Conservation (phyloP, 371 early-diverging fungal genomes). For the Actinomortierella ambigua region DNA sequence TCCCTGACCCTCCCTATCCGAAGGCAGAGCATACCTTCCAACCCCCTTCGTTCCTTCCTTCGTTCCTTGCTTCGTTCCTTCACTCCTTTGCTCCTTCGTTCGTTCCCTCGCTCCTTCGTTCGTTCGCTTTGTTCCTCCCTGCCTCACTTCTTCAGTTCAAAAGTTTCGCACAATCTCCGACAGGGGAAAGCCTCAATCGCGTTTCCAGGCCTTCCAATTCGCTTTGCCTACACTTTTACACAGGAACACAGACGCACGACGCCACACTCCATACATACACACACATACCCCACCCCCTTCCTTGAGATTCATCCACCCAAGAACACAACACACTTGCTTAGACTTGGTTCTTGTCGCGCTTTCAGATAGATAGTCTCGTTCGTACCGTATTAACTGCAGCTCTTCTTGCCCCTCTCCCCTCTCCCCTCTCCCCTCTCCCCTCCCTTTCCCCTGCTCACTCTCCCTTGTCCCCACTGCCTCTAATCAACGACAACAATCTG, state of each 20-base stretch:
- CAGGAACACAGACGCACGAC: too few species aligned
- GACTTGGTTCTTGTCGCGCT: too few species aligned
- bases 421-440: not conserved
- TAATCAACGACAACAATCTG: not conserved
- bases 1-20: too few species aligned
- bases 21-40: too few species aligned
- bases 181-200: too few species aligned
- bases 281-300: not conserved
- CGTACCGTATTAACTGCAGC: too few species aligned
- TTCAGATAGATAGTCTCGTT: too few species aligned
- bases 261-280: not conserved
- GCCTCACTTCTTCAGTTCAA: not conserved
- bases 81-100: not conserved
- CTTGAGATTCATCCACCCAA: too few species aligned
- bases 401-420: not conserved
- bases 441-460: not conserved
- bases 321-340: too few species aligned
- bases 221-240: not conserved
- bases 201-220: not conserved
- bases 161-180: too few species aligned
- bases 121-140: not conserved
- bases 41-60: too few species aligned
- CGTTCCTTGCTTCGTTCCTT: not conserved
- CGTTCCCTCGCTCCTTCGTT: not conserved
- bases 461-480: not conserved